Evolutionary conservation across 495 filamentous ascomycete genomes (phyloP).

Genomic region (Hypomontagnella submonticulosa): DNA sequence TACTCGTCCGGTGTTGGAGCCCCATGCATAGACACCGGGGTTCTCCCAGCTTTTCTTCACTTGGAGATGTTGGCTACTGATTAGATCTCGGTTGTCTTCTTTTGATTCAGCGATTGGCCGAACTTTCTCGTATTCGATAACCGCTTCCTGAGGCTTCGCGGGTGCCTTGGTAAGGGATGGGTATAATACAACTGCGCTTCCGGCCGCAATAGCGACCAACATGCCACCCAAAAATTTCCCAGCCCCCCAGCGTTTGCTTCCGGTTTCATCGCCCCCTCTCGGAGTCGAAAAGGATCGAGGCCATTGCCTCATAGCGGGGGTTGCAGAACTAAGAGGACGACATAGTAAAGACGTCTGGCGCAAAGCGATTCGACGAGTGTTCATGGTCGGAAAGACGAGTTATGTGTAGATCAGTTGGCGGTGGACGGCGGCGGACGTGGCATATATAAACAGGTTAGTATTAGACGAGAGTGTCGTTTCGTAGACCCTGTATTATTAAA

Average conservation of each 20-base stretch:
- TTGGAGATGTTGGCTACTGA: constrained; percentile 82
- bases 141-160: constrained; percentile 48
- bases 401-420: too few species aligned
- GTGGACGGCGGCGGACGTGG: too few species aligned
- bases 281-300: constrained; percentile 45
- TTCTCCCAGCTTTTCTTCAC: constrained; percentile 89
- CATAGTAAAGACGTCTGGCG: constrained; percentile 40
- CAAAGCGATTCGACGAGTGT: constrained; percentile 36
- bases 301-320: constrained; percentile 44
- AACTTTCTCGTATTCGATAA: constrained; percentile 69
- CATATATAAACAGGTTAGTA: constrained; percentile 4
- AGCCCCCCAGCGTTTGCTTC: constrained; percentile 12
- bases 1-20: constrained; percentile 85
- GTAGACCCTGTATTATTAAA: not conserved
- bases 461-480: not conserved
- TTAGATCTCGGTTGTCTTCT: constrained; percentile 75
- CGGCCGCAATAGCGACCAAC: constrained; percentile 37
- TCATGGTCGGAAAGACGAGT: constrained; percentile 35
- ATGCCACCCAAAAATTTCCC: constrained; percentile 32
- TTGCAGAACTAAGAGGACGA: constrained; percentile 18
- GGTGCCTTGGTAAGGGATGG: constrained; percentile 28
- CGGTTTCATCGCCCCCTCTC: not conserved
- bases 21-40: constrained; percentile 94
- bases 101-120: constrained; percentile 63
- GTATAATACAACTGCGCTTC: constrained; percentile 38